Percentiles rank a stretch among this genome's conserved stretches.
phyloP scores from a whole-genome alignment of 192 early-diverging fungal genomes.

The Coemansia nantahalensis region DNA sequence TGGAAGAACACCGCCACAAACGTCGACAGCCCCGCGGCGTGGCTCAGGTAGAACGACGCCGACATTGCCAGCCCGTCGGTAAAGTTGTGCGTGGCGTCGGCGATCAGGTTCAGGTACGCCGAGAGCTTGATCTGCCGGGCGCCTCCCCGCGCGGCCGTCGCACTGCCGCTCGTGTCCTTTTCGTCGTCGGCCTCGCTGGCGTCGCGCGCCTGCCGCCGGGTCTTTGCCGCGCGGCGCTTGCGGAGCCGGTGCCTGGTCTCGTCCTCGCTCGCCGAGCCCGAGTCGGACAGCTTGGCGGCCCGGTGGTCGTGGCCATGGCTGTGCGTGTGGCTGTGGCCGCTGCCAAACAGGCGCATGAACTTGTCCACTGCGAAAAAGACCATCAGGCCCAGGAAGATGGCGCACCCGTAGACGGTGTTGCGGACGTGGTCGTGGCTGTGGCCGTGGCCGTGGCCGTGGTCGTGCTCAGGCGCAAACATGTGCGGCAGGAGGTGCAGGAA shows the following conservation, averaged over 20 bases:
- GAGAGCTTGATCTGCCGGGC: slow-evolving; percentile 59
- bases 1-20: slow-evolving; percentile 85
- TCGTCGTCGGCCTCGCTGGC: slow-evolving; percentile 45
- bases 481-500: slow-evolving; percentile 82
- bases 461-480: slow-evolving; percentile 61
- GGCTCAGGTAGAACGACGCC: slow-evolving; percentile 78
- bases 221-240: slow-evolving; percentile 23
- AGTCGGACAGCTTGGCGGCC: slow-evolving; percentile 3
- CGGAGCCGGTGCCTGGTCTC: slow-evolving; percentile 27
- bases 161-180: slow-evolving; percentile 28
- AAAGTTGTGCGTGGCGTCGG: slow-evolving; percentile 81
- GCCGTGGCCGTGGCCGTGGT: slow-evolving; percentile 26
- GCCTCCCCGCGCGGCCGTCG: slow-evolving; percentile 3
- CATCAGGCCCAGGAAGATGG: slow-evolving; percentile 73
- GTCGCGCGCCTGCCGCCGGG: slow-evolving; percentile 14
- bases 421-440: slow-evolving; percentile 48
- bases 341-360: slow-evolving; percentile 74
- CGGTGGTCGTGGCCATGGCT: slow-evolving; percentile 34
- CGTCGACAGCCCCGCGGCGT: slow-evolving; percentile 78
- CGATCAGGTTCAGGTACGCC: slow-evolving; percentile 80
- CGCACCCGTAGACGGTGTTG: slow-evolving; percentile 64
- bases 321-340: slow-evolving; percentile 55
- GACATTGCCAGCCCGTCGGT: slow-evolving; percentile 85
- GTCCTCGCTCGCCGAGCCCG: slow-evolving; percentile 21
- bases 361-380: slow-evolving; percentile 82